These are phyloP conservation scores for Bipolaris cookei DNA, from an alignment of 2,329 filamentous ascomycete species.

Conservation along the genomic window DNA sequence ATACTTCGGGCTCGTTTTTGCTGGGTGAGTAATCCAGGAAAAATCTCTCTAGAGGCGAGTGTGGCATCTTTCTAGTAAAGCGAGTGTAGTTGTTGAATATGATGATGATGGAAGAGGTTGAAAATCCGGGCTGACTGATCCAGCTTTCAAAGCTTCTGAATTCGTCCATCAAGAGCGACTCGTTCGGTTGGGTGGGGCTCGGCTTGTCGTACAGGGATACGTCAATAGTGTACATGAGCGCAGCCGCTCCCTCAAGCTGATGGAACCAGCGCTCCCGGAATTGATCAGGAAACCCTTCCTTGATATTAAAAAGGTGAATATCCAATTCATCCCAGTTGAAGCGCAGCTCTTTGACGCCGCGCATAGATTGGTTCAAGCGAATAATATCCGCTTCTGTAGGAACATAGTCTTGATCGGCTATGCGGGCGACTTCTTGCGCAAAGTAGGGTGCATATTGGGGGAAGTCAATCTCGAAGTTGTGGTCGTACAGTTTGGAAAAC, in stretches of 20 bases:
- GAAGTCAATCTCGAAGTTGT: constrained; percentile 48
- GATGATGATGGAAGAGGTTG: constrained; percentile 38
- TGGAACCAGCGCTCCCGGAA: constrained; percentile 48
- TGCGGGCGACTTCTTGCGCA: constrained; percentile 36
- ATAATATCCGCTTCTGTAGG: constrained; percentile 46
- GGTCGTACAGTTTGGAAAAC: constrained; percentile 43
- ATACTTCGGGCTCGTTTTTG: constrained; percentile 31
- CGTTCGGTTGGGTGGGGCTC: constrained; percentile 32
- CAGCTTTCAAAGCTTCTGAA: constrained; percentile 41
- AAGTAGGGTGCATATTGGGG: constrained; percentile 46
- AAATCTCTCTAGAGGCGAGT: constrained; percentile 37
- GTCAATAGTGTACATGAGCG: constrained; percentile 44
- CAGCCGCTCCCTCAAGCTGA: constrained; percentile 43
- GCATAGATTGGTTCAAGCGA: constrained; percentile 37
- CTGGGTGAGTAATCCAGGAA: constrained; percentile 39
- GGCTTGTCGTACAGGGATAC: constrained; percentile 44
- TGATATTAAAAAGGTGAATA: constrained; percentile 47
- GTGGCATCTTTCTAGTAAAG: constrained; percentile 40
- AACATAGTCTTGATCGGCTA: constrained; percentile 37
- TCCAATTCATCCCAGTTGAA: constrained; percentile 47
- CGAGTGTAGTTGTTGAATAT: constrained; percentile 47
- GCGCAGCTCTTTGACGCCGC: constrained; percentile 44
- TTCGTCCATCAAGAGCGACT: constrained; percentile 41
- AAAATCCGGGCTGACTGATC: constrained; percentile 39
- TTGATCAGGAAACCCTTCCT: constrained; percentile 38